phyloP scores from a whole-genome alignment of 257 asterid species.

The Nicotiana noctiflora region DNA sequence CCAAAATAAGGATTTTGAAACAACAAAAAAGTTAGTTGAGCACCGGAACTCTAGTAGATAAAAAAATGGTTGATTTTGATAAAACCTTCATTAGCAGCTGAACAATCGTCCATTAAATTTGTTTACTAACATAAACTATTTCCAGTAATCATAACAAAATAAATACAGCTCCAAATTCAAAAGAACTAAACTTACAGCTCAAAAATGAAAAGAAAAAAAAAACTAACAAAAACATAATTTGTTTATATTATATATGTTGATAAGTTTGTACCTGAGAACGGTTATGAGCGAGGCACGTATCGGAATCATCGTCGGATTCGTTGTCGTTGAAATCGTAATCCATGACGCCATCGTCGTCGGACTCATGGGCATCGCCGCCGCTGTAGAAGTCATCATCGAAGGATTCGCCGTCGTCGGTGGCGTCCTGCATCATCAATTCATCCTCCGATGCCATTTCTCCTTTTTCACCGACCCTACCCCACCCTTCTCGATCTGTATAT shows the following conservation, averaged over 20 bases:
- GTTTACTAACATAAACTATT: background rate
- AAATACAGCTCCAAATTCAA: background rate
- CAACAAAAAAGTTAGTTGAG: background rate
- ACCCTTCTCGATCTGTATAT: background rate
- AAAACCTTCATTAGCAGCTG: background rate
- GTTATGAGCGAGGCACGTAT: conserved; percentile 39
- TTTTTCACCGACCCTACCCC: background rate
- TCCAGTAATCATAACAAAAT: background rate
- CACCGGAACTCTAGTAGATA: background rate
- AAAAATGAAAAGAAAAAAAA: background rate
- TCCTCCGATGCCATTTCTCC: conserved; percentile 59
- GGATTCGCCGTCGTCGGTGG: conserved; percentile 42
- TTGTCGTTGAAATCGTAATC: conserved; percentile 68
- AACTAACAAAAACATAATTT: background rate
- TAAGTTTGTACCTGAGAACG: conserved; percentile 55
- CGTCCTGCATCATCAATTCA: conserved; percentile 53
- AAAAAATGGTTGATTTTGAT: background rate
- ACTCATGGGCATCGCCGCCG: conserved; percentile 44
- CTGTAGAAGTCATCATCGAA: conserved; percentile 47
- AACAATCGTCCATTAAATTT: background rate
- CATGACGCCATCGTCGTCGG: conserved; percentile 59
- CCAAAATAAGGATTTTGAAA: background rate
- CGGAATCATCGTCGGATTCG: conserved; percentile 77
- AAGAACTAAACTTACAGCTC: background rate
- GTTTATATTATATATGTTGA: too few species aligned